Evolutionary conservation across 441 rosid species (phyloP).

Genomic region (Eutrema salsugineum): DNA sequence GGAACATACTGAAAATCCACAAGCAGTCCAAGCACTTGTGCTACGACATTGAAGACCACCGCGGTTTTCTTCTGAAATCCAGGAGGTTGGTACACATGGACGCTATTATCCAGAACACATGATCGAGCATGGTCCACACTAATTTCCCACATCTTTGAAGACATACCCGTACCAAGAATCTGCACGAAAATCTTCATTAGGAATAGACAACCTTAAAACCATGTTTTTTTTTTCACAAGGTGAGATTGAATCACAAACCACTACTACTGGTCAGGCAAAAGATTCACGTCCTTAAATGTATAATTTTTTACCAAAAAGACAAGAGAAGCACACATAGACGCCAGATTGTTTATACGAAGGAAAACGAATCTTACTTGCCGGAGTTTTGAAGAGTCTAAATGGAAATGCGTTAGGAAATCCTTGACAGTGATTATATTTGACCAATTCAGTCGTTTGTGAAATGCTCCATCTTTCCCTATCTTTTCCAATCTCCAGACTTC

Average conservation of each 20-base stretch:
- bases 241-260: background rate
- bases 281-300: background rate
- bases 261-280: background rate
- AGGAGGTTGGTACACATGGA: slow-evolving; percentile 54
- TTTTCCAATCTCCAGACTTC: slow-evolving; percentile 99
- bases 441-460: slow-evolving; percentile 71
- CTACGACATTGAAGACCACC: slow-evolving; percentile 87
- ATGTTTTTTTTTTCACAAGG: background rate
- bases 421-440: slow-evolving; percentile 73
- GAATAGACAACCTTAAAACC: background rate
- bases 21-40: slow-evolving; percentile 73
- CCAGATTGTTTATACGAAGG: background rate
- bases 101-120: slow-evolving; percentile 69
- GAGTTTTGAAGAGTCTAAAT: slow-evolving; percentile 65
- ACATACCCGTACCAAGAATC: slow-evolving; percentile 99
- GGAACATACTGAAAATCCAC: slow-evolving; percentile 63
- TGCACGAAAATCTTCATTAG: slow-evolving; percentile 28
- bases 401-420: slow-evolving; percentile 74
- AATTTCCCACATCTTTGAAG: slow-evolving; percentile 98
- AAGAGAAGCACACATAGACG: background rate
- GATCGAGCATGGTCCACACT: slow-evolving; percentile 86
- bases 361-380: slow-evolving; percentile 53
- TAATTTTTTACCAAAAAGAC: background rate
- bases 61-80: slow-evolving; percentile 63
- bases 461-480: slow-evolving; percentile 98